Percentiles rank a stretch among this genome's conserved stretches.
phyloP scores from a whole-genome alignment of 768 basidiomycete species.

The Suillus tomentosus region DNA sequence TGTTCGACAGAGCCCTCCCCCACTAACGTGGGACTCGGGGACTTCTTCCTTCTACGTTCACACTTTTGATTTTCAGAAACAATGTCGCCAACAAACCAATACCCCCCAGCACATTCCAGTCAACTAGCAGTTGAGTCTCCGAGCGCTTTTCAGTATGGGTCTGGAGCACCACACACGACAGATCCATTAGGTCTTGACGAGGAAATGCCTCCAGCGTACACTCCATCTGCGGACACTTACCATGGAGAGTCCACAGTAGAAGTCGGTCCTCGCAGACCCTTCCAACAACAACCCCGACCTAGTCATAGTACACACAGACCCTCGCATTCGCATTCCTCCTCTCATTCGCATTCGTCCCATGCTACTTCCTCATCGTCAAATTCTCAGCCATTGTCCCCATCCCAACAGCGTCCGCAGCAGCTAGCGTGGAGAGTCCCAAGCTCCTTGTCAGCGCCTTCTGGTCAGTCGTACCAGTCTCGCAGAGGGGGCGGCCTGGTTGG shows the following conservation, averaged over 20 bases:
- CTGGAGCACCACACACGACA: neutral
- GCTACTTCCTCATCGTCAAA: neutral
- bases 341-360: slow-evolving; percentile 7
- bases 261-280: slow-evolving; percentile 63
- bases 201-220: slow-evolving; percentile 74
- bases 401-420: slow-evolving; percentile 21
- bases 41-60: neutral
- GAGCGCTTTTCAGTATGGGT: slow-evolving; percentile 1
- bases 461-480: slow-evolving; percentile 14
- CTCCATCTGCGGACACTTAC: slow-evolving; percentile 49
- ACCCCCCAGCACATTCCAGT: neutral
- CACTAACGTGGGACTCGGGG: no score
- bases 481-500: slow-evolving; percentile 29
- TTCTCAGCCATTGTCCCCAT: slow-evolving; percentile 14
- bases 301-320: slow-evolving; percentile 11
- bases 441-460: slow-evolving; percentile 15
- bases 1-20: no score
- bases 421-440: slow-evolving; percentile 1
- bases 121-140: neutral
- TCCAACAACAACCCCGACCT: slow-evolving; percentile 44
- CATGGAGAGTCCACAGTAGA: slow-evolving; percentile 67
- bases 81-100: neutral
- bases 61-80: neutral
- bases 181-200: slow-evolving; percentile 35
- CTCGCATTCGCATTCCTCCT: slow-evolving; percentile 14